These are phyloP conservation scores for Neopestalotiopsis sp. DNA, from an alignment of 2,329 filamentous ascomycete species.

Conservation along the genomic window DNA sequence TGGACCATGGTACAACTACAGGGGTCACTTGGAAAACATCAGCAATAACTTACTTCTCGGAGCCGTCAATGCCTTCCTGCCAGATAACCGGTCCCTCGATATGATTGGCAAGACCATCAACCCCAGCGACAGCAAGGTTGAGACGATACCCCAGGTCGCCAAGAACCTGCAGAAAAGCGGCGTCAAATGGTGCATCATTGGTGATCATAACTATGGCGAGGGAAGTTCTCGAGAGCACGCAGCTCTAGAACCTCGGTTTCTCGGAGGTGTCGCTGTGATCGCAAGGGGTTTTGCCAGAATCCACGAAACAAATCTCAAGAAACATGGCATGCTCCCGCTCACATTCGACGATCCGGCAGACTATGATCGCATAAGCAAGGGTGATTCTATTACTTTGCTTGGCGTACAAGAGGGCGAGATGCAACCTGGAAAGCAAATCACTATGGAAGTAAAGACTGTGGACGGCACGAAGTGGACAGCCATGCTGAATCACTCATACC, in stretches of 20 bases:
- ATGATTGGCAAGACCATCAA: conserved; percentile 99
- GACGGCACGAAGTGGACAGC: conserved; percentile 82
- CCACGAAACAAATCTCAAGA: conserved; percentile 99
- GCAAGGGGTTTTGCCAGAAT: conserved; percentile 97
- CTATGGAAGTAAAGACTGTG: conserved; percentile 89
- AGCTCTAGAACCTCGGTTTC: conserved; percentile 94
- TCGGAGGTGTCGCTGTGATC: conserved; percentile 96
- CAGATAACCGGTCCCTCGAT: conserved; percentile 71
- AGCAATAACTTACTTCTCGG: conserved; percentile 99
- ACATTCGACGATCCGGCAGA: conserved; percentile 94
- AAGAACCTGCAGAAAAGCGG: conserved; percentile 98
- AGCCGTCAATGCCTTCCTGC: conserved; percentile 76
- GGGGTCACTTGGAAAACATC: conserved; percentile 98
- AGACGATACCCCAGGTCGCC: conserved; percentile 88
- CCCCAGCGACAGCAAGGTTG: conserved; percentile 80
- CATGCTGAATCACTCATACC: conserved; percentile 93
- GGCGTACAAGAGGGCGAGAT: conserved; percentile 89
- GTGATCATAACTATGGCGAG: conserved; percentile 99
- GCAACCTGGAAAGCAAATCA: conserved; percentile 90
- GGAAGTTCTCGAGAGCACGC: conserved; percentile 97
- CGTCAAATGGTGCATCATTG: conserved; percentile 95
- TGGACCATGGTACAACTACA: conserved; percentile 97
- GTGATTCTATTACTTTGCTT: conserved; percentile 75
- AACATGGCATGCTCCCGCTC: conserved; percentile 99
- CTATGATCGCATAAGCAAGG: conserved; percentile 94